Conservation (phyloP, 768 basidiomycete genomes). For the Xerocomellus intermedius region DNA sequence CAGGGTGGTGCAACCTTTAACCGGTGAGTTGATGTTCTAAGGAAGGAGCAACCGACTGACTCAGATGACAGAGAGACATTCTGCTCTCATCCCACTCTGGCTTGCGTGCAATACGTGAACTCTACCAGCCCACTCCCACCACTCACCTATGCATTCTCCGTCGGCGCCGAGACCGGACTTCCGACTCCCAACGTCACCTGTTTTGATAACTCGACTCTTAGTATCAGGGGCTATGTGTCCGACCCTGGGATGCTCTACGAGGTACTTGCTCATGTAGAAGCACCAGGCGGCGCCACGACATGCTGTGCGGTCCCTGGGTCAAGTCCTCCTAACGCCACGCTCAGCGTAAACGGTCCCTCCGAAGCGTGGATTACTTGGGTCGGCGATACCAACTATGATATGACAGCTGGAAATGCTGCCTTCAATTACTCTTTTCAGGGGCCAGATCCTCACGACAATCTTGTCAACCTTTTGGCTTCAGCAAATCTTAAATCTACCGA, state of each 20-base stretch:
- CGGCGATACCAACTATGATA: conserved; percentile 70
- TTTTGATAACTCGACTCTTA: conserved; percentile 51
- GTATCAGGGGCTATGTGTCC: conserved; percentile 47
- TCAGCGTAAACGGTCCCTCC: conserved; percentile 45
- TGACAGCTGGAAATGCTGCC: conserved; percentile 55
- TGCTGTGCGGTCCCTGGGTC: conserved; percentile 34
- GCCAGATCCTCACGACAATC: conserved; percentile 51
- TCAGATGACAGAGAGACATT: conserved; percentile 46
- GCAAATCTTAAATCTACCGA: conserved; percentile 16
- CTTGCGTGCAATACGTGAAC: conserved; percentile 60
- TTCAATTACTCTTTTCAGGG: conserved; percentile 64
- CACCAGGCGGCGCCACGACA: conserved; percentile 30
- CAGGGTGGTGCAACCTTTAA: conserved; percentile 46
- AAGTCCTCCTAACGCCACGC: conserved; percentile 42
- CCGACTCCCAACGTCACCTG: conserved; percentile 63
- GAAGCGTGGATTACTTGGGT: conserved; percentile 71
- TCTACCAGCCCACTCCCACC: conserved; percentile 35
- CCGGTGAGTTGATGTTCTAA: conserved; percentile 40
- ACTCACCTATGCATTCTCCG: conserved; percentile 49
- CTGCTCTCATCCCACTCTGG: conserved; percentile 62
- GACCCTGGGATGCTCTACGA: conserved; percentile 71
- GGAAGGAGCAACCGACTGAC: not conserved
- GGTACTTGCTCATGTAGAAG: conserved; percentile 49
- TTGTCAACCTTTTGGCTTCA: conserved; percentile 40
- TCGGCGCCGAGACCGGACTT: conserved; percentile 44